These are phyloP conservation scores for Knoxia roxburghii DNA, from an alignment of 257 asterid genomes.

Conservation along the genomic window DNA sequence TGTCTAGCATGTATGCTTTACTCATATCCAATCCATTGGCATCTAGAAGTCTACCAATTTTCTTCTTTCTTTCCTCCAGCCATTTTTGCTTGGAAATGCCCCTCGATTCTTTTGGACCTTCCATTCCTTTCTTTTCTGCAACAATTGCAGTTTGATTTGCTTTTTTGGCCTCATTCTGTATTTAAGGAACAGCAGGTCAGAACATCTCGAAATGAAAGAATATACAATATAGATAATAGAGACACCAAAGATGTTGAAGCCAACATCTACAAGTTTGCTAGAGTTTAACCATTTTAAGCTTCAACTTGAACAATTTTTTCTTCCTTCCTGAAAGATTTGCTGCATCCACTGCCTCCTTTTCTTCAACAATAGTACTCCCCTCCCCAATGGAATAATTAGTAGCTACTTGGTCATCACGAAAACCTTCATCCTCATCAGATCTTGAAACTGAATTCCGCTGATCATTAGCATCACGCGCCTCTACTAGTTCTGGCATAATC, in stretches of 20 bases:
- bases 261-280: background rate
- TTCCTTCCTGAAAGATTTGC: slow-evolving; percentile 68
- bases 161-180: slow-evolving; percentile 78
- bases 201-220: background rate
- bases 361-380: slow-evolving; percentile 32
- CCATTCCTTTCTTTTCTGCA: slow-evolving; percentile 69
- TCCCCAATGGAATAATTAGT: slow-evolving; percentile 35
- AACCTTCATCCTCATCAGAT: slow-evolving; percentile 30
- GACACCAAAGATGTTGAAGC: slow-evolving; percentile 1
- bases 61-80: slow-evolving; percentile 95
- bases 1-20: slow-evolving; percentile 87
- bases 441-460: slow-evolving; percentile 16
- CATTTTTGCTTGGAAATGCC: slow-evolving; percentile 95
- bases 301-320: slow-evolving; percentile 66
- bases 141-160: slow-evolving; percentile 93
- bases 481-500: slow-evolving; percentile 29
- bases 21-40: slow-evolving; percentile 93
- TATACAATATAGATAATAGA: background rate
- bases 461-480: slow-evolving; percentile 21
- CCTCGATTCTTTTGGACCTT: slow-evolving; percentile 72
- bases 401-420: slow-evolving; percentile 29
- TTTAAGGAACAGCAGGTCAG: slow-evolving; percentile 14
- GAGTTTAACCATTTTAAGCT: slow-evolving; percentile 67
- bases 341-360: slow-evolving; percentile 23
- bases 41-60: slow-evolving; percentile 80